Percentiles rank a stretch among this genome's conserved stretches.
These are phyloP conservation scores for Sanghuangporus sanghuang DNA, from an alignment of 1,284 basidiomycete species.

Conservation along the genomic window DNA sequence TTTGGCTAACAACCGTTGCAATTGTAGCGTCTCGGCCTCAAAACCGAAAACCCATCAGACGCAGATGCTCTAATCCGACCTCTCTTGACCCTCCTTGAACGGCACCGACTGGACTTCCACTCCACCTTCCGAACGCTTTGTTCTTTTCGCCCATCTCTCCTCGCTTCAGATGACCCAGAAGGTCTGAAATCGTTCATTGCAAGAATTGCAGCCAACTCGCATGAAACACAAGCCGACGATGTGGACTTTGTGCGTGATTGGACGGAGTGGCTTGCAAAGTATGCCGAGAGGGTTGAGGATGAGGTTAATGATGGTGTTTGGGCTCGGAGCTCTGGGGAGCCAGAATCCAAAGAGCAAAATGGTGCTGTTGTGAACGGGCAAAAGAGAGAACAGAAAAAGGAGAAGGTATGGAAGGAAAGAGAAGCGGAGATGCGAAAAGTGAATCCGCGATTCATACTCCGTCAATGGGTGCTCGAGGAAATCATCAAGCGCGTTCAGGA, in stretches of 20 bases:
- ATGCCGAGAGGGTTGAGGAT: conserved; percentile 54
- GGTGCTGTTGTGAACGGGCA: conserved; percentile 23
- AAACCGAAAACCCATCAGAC: conserved; percentile 48
- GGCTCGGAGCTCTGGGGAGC: conserved; percentile 29
- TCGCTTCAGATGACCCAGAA: conserved; percentile 24
- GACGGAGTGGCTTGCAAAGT: conserved; percentile 64
- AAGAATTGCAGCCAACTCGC: conserved; percentile 37
- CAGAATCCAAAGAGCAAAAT: background rate
- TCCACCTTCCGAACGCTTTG: conserved; percentile 70
- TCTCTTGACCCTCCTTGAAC: conserved; percentile 65
- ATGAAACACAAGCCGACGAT: conserved; percentile 39
- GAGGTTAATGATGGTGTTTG: conserved; percentile 34
- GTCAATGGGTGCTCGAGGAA: conserved; percentile 93
- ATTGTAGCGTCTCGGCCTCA: conserved; percentile 68
- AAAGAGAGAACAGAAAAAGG: conserved; percentile 26
- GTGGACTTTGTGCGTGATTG: conserved; percentile 44
- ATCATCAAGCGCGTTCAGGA: conserved; percentile 70
- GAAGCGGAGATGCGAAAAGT: conserved; percentile 41
- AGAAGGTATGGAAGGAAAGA: conserved; percentile 37
- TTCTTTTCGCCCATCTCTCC: conserved; percentile 52
- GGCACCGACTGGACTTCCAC: conserved; percentile 78
- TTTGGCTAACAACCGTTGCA: background rate
- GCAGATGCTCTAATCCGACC: conserved; percentile 55
- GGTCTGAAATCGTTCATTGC: conserved; percentile 43
- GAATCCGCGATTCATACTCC: conserved; percentile 85